Evolutionary conservation across 176 grass and related monocot genomes (phyloP).

Genomic region (Dactylis glomerata): DNA sequence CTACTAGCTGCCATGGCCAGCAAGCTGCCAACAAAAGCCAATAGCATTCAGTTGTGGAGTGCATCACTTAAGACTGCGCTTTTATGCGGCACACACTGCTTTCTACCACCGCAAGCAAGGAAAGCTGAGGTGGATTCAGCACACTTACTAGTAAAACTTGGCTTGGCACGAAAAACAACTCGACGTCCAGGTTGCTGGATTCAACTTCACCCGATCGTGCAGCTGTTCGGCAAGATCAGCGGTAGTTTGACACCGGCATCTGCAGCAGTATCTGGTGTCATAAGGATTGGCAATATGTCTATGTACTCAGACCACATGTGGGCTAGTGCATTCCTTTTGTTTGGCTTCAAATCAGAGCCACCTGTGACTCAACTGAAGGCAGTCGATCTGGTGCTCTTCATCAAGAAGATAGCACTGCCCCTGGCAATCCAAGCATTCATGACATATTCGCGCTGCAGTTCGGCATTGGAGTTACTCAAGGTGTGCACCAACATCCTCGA

Average conservation of each 20-base stretch:
- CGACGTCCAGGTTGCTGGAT: constrained; percentile 80
- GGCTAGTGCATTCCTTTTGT: constrained; percentile 87
- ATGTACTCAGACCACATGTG: constrained; percentile 76
- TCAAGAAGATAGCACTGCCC: constrained; percentile 78
- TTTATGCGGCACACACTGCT: constrained; percentile 70
- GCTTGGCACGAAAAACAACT: constrained; percentile 63
- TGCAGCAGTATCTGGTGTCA: constrained; percentile 59
- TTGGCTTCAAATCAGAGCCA: constrained; percentile 87
- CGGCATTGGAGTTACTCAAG: constrained; percentile 84
- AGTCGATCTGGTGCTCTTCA: constrained; percentile 72
- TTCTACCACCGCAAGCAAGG: constrained; percentile 51
- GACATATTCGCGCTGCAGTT: constrained; percentile 77
- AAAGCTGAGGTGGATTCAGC: constrained; percentile 78
- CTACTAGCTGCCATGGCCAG: constrained; percentile 63
- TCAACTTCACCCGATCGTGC: constrained; percentile 71
- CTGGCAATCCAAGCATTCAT: constrained; percentile 72
- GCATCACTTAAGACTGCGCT: constrained; percentile 61
- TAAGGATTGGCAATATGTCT: constrained; percentile 55
- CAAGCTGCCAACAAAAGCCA: constrained; percentile 61
- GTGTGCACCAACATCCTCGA: constrained; percentile 89
- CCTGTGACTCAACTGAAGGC: constrained; percentile 66
- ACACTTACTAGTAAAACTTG: constrained; percentile 79
- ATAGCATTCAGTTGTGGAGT: constrained; percentile 68
- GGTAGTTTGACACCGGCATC: constrained; percentile 49
- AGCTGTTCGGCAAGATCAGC: constrained; percentile 68